Percentiles rank a stretch among this genome's conserved stretches.
Conservation (phyloP, 208 protist species). For the Phytomonas sp. region DNA sequence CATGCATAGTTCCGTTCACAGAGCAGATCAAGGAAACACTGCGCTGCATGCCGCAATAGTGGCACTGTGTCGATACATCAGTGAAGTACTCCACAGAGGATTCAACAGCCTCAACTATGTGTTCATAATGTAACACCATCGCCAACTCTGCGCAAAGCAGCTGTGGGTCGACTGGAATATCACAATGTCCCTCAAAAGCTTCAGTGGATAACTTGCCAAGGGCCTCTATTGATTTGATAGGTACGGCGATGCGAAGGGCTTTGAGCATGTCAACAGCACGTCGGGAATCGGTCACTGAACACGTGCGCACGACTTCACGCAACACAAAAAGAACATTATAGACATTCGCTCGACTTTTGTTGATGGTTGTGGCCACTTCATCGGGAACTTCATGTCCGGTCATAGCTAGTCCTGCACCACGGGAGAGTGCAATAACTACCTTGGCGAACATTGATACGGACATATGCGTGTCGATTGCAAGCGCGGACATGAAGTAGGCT, state of each 20-base stretch:
- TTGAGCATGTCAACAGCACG: conserved; percentile 79
- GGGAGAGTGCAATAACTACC: conserved; percentile 71
- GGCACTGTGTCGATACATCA: conserved; percentile 65
- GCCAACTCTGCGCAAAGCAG: conserved; percentile 84
- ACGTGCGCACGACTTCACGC: conserved; percentile 81
- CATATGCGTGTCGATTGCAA: conserved; percentile 81
- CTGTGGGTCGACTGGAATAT: conserved; percentile 69
- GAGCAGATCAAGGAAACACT: conserved; percentile 60
- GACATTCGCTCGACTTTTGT: conserved; percentile 54
- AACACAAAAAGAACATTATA: conserved; percentile 87
- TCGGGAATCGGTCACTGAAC: conserved; percentile 63
- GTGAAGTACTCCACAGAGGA: conserved; percentile 70
- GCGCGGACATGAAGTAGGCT: conserved; percentile 76
- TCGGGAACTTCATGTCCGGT: conserved; percentile 54
- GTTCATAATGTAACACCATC: conserved; percentile 85
- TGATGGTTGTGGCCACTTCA: conserved; percentile 67
- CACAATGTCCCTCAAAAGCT: conserved; percentile 60
- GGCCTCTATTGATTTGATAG: conserved; percentile 69
- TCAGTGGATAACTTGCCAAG: conserved; percentile 74
- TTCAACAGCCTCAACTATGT: conserved; percentile 77
- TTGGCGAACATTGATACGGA: conserved; percentile 86
- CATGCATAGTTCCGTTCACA: conserved; percentile 74
- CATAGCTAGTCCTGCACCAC: conserved; percentile 83
- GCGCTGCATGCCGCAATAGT: conserved; percentile 56
- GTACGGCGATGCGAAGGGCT: conserved; percentile 68